Evolutionary conservation across 1,284 basidiomycete genomes (phyloP).

Genomic region (Mycena sp.): DNA sequence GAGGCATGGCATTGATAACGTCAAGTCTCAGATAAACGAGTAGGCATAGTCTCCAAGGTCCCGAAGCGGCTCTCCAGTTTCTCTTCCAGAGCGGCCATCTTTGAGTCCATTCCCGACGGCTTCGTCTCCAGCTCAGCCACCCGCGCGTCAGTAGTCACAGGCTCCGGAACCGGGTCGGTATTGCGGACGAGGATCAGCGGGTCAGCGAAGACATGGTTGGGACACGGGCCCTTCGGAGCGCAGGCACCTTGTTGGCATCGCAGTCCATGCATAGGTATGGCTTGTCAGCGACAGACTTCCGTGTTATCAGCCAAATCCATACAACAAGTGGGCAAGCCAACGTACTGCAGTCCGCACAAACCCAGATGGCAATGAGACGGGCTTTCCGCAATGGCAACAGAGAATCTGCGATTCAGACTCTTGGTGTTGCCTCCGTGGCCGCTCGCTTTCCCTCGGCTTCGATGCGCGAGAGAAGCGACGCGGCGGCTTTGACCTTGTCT

Average conservation of each 20-base stretch:
- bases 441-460: neutral
- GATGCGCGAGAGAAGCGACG: constrained; percentile 3
- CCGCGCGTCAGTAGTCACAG: constrained; percentile 37
- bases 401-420: constrained; percentile 18
- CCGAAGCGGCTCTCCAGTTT: constrained; percentile 34
- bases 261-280: constrained; percentile 47
- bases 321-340: neutral
- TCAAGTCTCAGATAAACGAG: no score
- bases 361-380: constrained; percentile 45
- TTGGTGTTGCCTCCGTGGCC: neutral
- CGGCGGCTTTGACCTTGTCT: constrained; percentile 21
- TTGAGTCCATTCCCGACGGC: constrained; percentile 33
- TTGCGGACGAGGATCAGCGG: constrained; percentile 41
- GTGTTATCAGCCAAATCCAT: neutral
- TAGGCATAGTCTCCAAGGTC: constrained; percentile 14
- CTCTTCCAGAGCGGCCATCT: constrained; percentile 39
- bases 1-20: no score
- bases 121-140: constrained; percentile 37
- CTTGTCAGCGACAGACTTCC: constrained; percentile 37
- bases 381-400: constrained; percentile 42
- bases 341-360: constrained; percentile 45
- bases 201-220: constrained; percentile 37
- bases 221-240: constrained; percentile 18
- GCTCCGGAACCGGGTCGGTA: constrained; percentile 34
- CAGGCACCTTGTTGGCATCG: constrained; percentile 33